Evolutionary conservation across 129 eudicot species (phyloP), one percentile per base, ranked within the genome.

Genomic region (Gnaphalium uliginosum): DNA sequence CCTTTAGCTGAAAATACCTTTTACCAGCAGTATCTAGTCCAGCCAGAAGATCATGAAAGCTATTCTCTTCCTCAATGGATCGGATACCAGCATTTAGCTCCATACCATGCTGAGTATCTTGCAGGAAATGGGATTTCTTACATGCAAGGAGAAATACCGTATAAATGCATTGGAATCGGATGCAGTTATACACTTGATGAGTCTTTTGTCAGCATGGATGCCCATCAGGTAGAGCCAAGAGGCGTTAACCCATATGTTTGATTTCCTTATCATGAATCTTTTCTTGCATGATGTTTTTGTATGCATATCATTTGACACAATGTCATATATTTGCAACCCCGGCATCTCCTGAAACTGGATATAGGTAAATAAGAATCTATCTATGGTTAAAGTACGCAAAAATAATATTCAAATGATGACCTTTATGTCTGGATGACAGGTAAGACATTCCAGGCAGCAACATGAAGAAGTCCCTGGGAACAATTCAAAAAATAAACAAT

Each of bases 1-100:
- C 59, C 59, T 18, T 69, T 71, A 75, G 79, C 73, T 68, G 82
- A 82, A 67, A 72, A 51, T 37, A 18, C 78, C 74, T 43, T 72
- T 15, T 77, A 72, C 62, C 87, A 78, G 35, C 78, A 72, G 72
- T 72, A 83, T 68, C 15, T 66, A 37, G 37, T 70, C 51, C 71
- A 71, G 61, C 53, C 77, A 68, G 79, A 70, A 66, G 77, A 79
- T 43, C 21, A 76, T 61, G 80, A 74, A 59, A 59, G 27, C 62
- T 68, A 74, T 71, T 71, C 39, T 26, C 62, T 51, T 62, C 83
- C 88, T 73, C 82, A 86, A 32, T 84, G 82, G 87, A 77, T 33
- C 30, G 70, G 66, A 37, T 83, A 54, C 83, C 83, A 75, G 81
- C 87, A 81, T 65, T 78, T 74, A 54, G 64, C 93, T 81, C 83